Base-by-base conservation (phyloP, 1,139 yeast species). In the Nadsonia starkeyi-henricii region DNA sequence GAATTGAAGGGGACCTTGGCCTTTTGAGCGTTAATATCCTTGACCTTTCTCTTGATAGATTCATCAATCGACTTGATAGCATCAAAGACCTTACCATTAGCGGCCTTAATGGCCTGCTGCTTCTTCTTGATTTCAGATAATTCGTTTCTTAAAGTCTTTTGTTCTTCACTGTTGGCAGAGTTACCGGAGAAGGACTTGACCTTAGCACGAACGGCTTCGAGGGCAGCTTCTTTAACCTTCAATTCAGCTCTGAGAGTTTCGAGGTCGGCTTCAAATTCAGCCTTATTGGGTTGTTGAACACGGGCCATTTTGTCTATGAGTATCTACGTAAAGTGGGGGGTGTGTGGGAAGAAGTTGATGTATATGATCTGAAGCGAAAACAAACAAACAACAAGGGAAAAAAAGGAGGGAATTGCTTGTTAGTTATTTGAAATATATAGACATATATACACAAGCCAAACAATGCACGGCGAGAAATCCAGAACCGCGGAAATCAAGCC, bases 31-130 rank as follows among this genome's bases (percentile, higher is more conserved):
- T 78, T 82, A 60, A 89, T 77, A 57, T 89, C 96, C 57, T 72
- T 69, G 60, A 81, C 77, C 69, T 81, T 85, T 67, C 81, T 79
- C 74, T 85, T 85, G 69, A 86, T 70, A 54, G 73, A 72, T 53
- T 75, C 71, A 60, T 91, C 97, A 56, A 81, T 68, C 46, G 72
- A 68, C 66, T 80, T 82, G 64, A 89, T 77, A 67, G 82, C 86
- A 55, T 81, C 88, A 61, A 77, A 76, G 59, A 85, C 68, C 48
- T 71, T 67, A 59, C 74, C 77, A 69, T 95, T 78, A 63, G 84
- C 79, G 55, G 69, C 67, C 71, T 86, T 86, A 66, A 80, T 71
- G 54, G 74, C 77, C 53, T 79, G 77, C 71, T 86, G 96, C 52
- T 73, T 68, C 67, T 77, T 75, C 62, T 79, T 71, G 60, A 85